A percentile compares a stretch with the other conserved stretches of the same genome.
Evolutionary conservation across 2,329 filamentous ascomycete genomes (phyloP).

Genomic region (Ceratocystiopsis sp.): DNA sequence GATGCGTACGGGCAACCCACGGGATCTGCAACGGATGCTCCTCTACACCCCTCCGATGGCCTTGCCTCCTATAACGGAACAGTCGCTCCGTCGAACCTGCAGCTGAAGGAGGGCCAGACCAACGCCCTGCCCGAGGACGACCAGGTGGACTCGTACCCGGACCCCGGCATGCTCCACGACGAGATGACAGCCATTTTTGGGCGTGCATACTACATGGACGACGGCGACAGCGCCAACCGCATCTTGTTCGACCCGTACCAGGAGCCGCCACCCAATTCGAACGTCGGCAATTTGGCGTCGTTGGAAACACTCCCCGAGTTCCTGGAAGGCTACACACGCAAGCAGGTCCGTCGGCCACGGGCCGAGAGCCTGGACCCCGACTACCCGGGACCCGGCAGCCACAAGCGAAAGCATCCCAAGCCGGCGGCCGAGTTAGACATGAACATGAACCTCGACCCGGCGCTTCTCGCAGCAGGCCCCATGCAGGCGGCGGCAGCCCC

Average conservation of each 20-base stretch:
- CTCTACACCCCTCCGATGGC: not conserved
- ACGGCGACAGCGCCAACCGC: constrained; percentile 37
- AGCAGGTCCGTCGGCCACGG: constrained; percentile 34
- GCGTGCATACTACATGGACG: constrained; percentile 45
- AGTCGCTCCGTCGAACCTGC: not conserved
- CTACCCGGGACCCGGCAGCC: constrained; percentile 25
- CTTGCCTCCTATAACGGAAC: not conserved
- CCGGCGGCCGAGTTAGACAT: constrained; percentile 16
- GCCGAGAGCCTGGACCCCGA: constrained; percentile 39
- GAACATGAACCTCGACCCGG: constrained; percentile 34
- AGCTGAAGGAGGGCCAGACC: no score
- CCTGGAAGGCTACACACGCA: constrained; percentile 35
- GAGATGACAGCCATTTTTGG: constrained; percentile 25
- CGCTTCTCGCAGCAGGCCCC: constrained; percentile 19
- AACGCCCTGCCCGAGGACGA: constrained; percentile 1
- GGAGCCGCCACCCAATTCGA: constrained; percentile 26
- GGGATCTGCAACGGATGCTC: not conserved
- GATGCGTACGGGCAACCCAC: not conserved
- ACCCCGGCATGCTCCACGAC: constrained; percentile 4
- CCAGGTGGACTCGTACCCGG: constrained; percentile 16
- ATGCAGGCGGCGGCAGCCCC: constrained; percentile 1
- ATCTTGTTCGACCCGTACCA: constrained; percentile 45
- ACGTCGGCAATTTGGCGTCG: constrained; percentile 17
- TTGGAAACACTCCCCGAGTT: constrained; percentile 35
- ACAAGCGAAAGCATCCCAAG: constrained; percentile 14